Base-by-base conservation (phyloP, 345 rosid species). In the Moricandia arvensis region DNA sequence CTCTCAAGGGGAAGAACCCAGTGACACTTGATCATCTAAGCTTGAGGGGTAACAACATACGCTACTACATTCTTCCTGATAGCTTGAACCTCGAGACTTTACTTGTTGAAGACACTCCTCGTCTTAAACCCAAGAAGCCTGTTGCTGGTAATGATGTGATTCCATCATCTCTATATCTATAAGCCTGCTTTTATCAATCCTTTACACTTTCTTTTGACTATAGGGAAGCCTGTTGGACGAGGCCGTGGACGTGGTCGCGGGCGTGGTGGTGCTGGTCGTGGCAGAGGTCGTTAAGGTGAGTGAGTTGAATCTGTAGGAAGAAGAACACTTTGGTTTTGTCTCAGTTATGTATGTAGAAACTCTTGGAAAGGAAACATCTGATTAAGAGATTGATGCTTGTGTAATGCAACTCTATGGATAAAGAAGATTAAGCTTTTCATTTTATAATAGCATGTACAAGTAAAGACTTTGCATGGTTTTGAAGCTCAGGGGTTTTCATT, bases 11-110 rank as follows among this genome's bases (percentile, higher is more conserved):
- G 73, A 89, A 91, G 71, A 91, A 91, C 66, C 97, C 99, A 1
- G 90, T 93, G 49, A 88, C 88, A 27, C n/a, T n/a, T 55, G 99
- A 96, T 82, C 99, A 90, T 83, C 86, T 95, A 31, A 95, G 97
- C 79, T 86, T 92, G 75, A 86, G 98, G 85, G 97, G 98, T 34
- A 93, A 93, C 87, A 96, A 93, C 71, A 91, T 96, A 41, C 95
- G 97, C 49, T 93, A 93, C 67, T 93, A 91, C 83, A 96, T 96
- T 77, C 96, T 91, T 64, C 99, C 98, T 34, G 99, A 96, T 87
- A 96, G 98, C 90, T 84, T 93, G 82, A 96, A 96, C 68, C 82
- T 96, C 16, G 99, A 96, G 86, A 96, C 98, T 2, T n/a, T 96
- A 79, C 89, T 96, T 73, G 93, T 93, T 33, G 95, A 96, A 81